phyloP scores from a whole-genome alignment of 345 rosid genomes.

The Psidium guajava region DNA sequence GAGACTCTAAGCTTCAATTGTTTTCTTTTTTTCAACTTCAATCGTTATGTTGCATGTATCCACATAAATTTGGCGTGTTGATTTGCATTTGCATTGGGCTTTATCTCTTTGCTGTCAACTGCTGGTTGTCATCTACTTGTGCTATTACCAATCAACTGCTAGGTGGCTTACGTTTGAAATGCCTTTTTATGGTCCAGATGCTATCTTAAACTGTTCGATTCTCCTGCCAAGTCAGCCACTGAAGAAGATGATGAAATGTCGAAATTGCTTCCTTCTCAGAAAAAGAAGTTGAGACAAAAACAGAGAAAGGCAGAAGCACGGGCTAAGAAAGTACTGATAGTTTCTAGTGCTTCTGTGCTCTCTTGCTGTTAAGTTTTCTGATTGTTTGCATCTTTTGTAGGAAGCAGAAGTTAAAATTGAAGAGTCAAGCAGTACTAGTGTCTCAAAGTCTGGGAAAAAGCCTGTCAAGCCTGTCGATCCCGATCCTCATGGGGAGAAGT shows the following conservation, averaged over 20 bases:
- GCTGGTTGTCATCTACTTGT: neutral
- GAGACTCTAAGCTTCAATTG: neutral
- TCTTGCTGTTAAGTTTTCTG: slow-evolving; percentile 1
- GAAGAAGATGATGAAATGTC: slow-evolving; percentile 75
- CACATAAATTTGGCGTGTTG: neutral
- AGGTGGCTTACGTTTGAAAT: neutral
- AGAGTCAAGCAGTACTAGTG: slow-evolving; percentile 58
- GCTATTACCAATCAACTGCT: neutral
- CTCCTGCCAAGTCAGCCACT: slow-evolving; percentile 58
- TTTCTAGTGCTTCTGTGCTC: neutral
- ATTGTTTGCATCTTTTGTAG: slow-evolving; percentile 26
- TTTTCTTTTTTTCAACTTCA: neutral
- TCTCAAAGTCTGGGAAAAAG: slow-evolving; percentile 80
- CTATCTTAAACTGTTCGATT: slow-evolving; percentile 77
- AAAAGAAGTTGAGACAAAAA: slow-evolving; percentile 83
- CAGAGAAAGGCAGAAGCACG: slow-evolving; percentile 95
- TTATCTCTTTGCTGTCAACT: neutral
- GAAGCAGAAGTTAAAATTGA: slow-evolving; percentile 88
- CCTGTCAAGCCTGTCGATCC: slow-evolving; percentile 86
- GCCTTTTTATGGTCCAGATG: slow-evolving; percentile 47
- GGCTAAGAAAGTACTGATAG: slow-evolving; percentile 71
- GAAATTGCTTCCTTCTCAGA: slow-evolving; percentile 81
- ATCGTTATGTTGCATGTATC: neutral
- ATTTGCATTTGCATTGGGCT: neutral
- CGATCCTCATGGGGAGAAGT: slow-evolving; percentile 88